These are phyloP conservation scores for Candida multigemmis DNA, from an alignment of 805 yeast genomes.

Conservation along the genomic window DNA sequence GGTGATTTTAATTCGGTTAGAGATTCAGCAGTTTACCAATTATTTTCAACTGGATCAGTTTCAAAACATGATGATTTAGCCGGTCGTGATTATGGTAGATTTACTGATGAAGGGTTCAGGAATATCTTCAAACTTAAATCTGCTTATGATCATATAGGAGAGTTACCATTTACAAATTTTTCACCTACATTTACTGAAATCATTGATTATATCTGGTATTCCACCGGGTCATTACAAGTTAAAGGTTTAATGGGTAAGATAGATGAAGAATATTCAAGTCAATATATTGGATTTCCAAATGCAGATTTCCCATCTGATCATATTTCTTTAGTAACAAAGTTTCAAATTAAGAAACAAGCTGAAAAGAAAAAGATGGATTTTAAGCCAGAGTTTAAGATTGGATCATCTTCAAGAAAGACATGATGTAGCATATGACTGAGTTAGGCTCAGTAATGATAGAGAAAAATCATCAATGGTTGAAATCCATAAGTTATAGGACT, in stretches of 20 bases:
- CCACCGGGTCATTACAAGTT: conserved; percentile 72
- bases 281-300: conserved; percentile 87
- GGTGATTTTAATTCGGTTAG: conserved; percentile 92
- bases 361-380: conserved; percentile 28
- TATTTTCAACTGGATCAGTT: conserved; percentile 76
- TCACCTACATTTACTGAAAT: conserved; percentile 90
- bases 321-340: conserved; percentile 73
- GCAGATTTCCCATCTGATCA: conserved; percentile 93
- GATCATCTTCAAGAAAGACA: conserved; percentile 30
- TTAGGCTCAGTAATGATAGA: too few species aligned
- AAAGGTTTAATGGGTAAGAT: conserved; percentile 80
- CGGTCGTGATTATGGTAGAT: conserved; percentile 85
- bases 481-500: too few species aligned
- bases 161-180: conserved; percentile 88
- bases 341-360: conserved; percentile 52
- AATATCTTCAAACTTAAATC: conserved; percentile 78
- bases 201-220: conserved; percentile 93
- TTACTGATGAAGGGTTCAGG: conserved; percentile 79
- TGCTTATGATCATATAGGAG: conserved; percentile 77
- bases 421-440: too few species aligned
- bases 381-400: conserved; percentile 36
- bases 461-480: too few species aligned
- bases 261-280: conserved; percentile 66
- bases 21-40: conserved; percentile 86
- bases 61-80: conserved; percentile 70